Percentiles rank a stretch among this genome's conserved stretches.
Evolutionary conservation across 441 rosid genomes (phyloP).

Genomic region (Pelargonium fulgidum): DNA sequence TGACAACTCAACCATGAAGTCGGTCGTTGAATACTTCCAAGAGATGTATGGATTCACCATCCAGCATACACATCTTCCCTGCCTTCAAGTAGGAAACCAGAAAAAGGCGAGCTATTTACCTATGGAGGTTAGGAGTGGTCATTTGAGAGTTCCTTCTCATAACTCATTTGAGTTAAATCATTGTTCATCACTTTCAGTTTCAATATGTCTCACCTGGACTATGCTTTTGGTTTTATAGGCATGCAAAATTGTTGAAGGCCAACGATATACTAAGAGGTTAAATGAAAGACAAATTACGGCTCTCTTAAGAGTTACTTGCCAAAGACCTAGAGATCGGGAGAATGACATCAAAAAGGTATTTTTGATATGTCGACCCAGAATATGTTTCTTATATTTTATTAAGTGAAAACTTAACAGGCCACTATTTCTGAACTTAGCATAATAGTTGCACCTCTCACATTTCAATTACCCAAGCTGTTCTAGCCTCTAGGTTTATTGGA

Average conservation of each 20-base stretch:
- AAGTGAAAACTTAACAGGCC: neutral
- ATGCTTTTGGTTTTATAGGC: constrained; percentile 42
- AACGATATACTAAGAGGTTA: constrained; percentile 80
- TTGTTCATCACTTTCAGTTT: neutral
- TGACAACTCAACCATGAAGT: constrained; percentile 88
- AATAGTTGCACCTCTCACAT: neutral
- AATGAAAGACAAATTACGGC: constrained; percentile 91
- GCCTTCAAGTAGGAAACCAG: constrained; percentile 97
- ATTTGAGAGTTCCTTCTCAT: neutral
- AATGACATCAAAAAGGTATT: constrained; percentile 68
- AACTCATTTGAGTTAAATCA: neutral
- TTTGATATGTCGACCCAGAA: neutral
- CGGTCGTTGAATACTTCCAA: constrained; percentile 92
- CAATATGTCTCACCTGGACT: constrained; percentile 8
- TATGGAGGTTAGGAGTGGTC: constrained; percentile 61
- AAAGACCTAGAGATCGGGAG: constrained; percentile 89
- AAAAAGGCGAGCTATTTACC: constrained; percentile 95
- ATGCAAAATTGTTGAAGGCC: constrained; percentile 97
- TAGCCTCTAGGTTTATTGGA: neutral
- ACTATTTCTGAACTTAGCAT: neutral
- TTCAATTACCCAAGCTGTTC: neutral
- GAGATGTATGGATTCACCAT: constrained; percentile 98
- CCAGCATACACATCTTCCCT: constrained; percentile 83
- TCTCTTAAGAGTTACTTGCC: constrained; percentile 84
- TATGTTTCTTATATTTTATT: neutral